Evolutionary conservation across 1,139 yeast genomes (phyloP).

Genomic region (Kazachstania sp.): DNA sequence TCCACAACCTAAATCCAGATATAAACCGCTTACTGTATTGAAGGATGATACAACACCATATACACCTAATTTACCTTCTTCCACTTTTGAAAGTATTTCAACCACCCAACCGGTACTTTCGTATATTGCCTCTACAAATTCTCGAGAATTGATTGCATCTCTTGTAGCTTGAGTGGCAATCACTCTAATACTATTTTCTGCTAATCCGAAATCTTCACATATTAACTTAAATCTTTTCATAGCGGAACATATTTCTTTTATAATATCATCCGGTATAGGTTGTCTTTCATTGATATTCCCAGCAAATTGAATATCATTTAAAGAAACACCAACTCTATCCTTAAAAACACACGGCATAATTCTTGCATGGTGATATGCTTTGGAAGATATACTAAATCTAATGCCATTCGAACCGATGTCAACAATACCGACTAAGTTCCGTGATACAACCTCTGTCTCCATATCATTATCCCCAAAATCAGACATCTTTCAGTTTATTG

Average conservation of each 20-base stretch:
- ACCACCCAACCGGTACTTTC: conserved; percentile 56
- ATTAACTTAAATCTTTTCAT: conserved; percentile 54
- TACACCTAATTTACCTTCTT: conserved; percentile 56
- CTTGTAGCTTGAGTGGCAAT: conserved; percentile 63
- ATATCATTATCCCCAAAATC: conserved; percentile 31
- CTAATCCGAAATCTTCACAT: conserved; percentile 61
- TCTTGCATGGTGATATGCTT: conserved; percentile 56
- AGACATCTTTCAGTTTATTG: conserved; percentile 19
- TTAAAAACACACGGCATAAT: conserved; percentile 64
- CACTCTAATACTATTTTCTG: conserved; percentile 46
- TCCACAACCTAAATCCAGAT: conserved; percentile 63
- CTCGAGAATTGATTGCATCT: conserved; percentile 51
- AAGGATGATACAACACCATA: conserved; percentile 64
- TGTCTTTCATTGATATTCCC: conserved; percentile 33
- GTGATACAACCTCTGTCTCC: conserved; percentile 45
- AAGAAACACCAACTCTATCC: conserved; percentile 56
- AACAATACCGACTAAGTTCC: conserved; percentile 50
- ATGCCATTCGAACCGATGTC: conserved; percentile 66
- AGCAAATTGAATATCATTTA: conserved; percentile 49
- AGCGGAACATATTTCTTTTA: conserved; percentile 48
- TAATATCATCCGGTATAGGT: conserved; percentile 48
- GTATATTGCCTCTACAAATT: conserved; percentile 44
- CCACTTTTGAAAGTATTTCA: conserved; percentile 45
- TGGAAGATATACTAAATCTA: conserved; percentile 56
- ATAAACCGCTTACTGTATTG: conserved; percentile 50